Base-by-base conservation (phyloP, 768 basidiomycete species). In the Ramaria sp. region DNA sequence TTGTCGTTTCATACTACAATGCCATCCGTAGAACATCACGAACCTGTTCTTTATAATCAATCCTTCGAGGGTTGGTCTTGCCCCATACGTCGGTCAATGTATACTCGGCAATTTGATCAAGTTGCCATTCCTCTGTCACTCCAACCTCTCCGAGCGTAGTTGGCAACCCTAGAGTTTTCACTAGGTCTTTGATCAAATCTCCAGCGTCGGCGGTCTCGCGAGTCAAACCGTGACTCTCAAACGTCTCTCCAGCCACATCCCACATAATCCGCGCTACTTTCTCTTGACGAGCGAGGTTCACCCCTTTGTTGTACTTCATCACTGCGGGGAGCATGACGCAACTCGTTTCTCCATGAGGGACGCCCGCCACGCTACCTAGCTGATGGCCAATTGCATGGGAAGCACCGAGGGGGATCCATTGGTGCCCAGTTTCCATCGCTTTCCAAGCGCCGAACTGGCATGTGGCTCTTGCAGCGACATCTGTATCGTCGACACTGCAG, bases 381-480 rank as follows among this genome's bases (percentile, higher is more conserved):
- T 55, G 54, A 31, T 46, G 54, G 6, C 54, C 54, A 17, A 55
- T 55, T 1, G 54, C 54, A 31, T 55, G 54, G 2, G 54, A 55
- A 3, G 43, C 54, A n/a, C 43, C 43, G 17, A 56, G 34, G 9
- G 42, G 17, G 33, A 56, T 37, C 54, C 42, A 27, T 1, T 17
- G n/a, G 30, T 20, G 54, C 6, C 19, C 45, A 4, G 22, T 42
- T 11, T 31, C 9, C 54, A 55, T 47, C 10, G 54, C 20, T 27
- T 47, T 22, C 54, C 54, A 56, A 5, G 45, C 54, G 12, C 54
- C 54, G 43, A 48, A 17, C 39, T 56, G 54, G 39, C 54, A 46
- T 24, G 22, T 15, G n/a, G 22, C 24, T 1, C 33, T 15, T 17
- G 43, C 54, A 2, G 12, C 7, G 11, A 48, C 27, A 20, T 56